A percentile compares a stretch with the other conserved stretches of the same genome.
phyloP scores from a whole-genome alignment of 257 asterid genomes.

The Scutellaria baicalensis region DNA sequence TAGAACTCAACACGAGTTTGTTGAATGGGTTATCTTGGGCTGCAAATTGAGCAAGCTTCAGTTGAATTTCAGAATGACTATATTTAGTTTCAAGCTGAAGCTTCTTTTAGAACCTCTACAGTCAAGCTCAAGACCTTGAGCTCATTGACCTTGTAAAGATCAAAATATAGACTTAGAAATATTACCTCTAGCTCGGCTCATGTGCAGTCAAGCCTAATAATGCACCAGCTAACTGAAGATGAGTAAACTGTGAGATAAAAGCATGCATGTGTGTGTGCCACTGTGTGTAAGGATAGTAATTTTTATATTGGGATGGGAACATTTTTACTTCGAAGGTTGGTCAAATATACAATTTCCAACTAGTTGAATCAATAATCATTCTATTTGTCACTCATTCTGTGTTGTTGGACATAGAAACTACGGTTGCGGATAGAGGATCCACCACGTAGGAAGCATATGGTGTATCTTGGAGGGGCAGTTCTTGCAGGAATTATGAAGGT shows the following conservation, averaged over 20 bases:
- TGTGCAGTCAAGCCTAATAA: too few species aligned
- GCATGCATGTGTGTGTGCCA: neutral
- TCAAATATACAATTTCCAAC: neutral
- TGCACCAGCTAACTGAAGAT: neutral
- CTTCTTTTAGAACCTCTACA: too few species aligned
- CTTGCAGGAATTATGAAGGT: conserved; percentile 99
- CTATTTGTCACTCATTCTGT: conserved; percentile 3
- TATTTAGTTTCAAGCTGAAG: too few species aligned
- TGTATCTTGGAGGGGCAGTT: conserved; percentile 95
- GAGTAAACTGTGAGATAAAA: neutral
- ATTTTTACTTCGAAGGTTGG: too few species aligned
- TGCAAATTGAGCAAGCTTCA: neutral
- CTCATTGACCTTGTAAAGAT: too few species aligned
- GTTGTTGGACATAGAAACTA: conserved; percentile 51
- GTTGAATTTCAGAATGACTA: too few species aligned
- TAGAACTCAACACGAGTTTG: neutral
- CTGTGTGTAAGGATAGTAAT: neutral
- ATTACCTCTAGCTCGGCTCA: too few species aligned
- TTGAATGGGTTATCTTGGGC: neutral
- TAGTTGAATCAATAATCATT: neutral
- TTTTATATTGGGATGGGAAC: too few species aligned
- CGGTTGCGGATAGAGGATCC: conserved; percentile 96
- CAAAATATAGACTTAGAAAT: too few species aligned
- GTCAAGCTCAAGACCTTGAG: too few species aligned
- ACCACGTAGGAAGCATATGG: conserved; percentile 98